Evolutionary conservation across 805 yeast genomes (phyloP).

Genomic region (Yarrowia sp.): DNA sequence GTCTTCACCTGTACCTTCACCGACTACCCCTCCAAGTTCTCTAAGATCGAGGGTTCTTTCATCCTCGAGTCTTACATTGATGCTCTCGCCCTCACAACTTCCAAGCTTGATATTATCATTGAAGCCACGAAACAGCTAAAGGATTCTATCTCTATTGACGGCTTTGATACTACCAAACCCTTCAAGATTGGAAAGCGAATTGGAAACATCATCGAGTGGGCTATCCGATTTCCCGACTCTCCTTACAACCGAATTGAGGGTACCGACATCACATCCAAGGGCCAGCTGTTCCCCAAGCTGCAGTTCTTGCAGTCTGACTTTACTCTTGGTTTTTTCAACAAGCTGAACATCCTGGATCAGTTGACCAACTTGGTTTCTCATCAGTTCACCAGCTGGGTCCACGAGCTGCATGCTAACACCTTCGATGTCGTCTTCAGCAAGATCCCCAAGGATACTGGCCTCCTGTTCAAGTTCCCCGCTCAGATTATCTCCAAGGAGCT

Average conservation of each 20-base stretch:
- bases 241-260: constrained; percentile 4
- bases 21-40: background rate
- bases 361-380: background rate
- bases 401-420: background rate
- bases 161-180: background rate
- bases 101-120: background rate
- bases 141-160: background rate
- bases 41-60: background rate
- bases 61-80: background rate
- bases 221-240: background rate
- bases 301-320: background rate
- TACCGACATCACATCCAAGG: background rate
- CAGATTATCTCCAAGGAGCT: background rate
- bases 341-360: background rate
- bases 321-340: background rate
- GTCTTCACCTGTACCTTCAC: background rate
- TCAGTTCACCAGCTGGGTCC: background rate
- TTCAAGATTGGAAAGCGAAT: background rate
- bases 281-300: background rate
- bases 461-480: background rate
- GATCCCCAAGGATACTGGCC: background rate
- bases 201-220: background rate
- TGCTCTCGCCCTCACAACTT: background rate
- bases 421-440: background rate
- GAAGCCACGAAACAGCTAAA: background rate